Base-by-base conservation (phyloP, 1,284 basidiomycete species). In the Moesziomyces globuligerus region DNA sequence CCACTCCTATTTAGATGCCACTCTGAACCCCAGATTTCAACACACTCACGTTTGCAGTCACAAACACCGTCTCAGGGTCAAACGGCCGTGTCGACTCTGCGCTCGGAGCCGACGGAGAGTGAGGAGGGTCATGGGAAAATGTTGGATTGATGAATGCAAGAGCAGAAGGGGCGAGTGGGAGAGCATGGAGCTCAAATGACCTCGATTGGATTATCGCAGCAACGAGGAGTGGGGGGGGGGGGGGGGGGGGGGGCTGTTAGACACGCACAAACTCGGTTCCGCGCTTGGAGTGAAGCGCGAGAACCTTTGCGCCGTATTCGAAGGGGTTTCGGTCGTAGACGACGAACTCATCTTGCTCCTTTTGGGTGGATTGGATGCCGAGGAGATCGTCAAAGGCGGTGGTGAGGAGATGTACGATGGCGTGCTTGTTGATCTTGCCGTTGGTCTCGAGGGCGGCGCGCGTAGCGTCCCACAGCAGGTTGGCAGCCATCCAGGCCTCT, bases 391-490 rank as follows among this genome's bases (percentile, higher is more conserved):
- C 89, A 4, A 91, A 81, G 72, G 89, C 90, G 25, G 32, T 84
- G 11, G 88, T 87, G 11, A 87, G 88, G 32, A 90, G 83, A 3
- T 86, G 86, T 42, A 91, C 78, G 0, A 88, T 88, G 10, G 88
- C 83, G 6, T 84, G 79, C 68, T 86, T 86, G 32, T 84, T 84
- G 23, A 91, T 4, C 40, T 48, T 3, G 4, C 72, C 62, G 24
- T 71, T 41, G 6, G 71, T 71, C 43, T 74, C 71, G 23, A 74
- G 48, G 6, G 72, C 75, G 24, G 69, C 78, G 48, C 68, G 55
- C 0, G 62, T 69, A 0, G 87, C 83, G 66, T 91, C 90, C 80
- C 90, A 90, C 7, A 90, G 85, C 18, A 88, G 85, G 62, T 89
- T 90, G n/a, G 88, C 84, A 0, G 87, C 88, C 75, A 85, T 85